A percentile compares a stretch with the other conserved stretches of the same genome.
These are phyloP conservation scores for Candolleomyces eurysporus DNA, from an alignment of 768 basidiomycete genomes.

Conservation along the genomic window DNA sequence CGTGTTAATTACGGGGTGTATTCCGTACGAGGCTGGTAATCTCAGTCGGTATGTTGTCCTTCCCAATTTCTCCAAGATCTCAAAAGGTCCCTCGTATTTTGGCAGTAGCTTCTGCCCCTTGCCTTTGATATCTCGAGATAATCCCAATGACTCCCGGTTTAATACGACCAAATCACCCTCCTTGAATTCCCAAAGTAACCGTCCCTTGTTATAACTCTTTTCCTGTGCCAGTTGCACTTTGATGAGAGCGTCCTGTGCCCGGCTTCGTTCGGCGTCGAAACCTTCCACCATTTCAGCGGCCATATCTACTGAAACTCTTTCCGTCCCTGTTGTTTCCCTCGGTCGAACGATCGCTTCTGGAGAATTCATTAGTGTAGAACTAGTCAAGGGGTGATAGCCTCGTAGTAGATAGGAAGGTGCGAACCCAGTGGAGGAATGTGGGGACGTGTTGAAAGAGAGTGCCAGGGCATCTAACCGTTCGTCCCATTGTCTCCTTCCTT, in stretches of 20 bases:
- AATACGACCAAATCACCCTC: too few relatives aligned
- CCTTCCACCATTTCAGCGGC: constrained; percentile 6
- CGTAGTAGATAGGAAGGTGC: constrained; percentile 25
- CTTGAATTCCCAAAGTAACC: too few relatives aligned
- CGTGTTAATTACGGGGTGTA: not conserved
- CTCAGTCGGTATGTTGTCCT: not conserved
- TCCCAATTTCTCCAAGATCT: not conserved
- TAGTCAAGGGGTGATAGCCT: constrained; percentile 23
- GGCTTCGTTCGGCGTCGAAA: constrained; percentile 9
- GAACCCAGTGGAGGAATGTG: constrained; percentile 24
- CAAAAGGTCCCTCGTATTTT: not conserved
- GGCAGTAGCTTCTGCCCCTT: too few relatives aligned
- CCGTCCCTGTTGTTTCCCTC: not conserved
- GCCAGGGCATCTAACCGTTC: constrained; percentile 17
- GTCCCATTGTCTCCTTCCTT: constrained; percentile 22
- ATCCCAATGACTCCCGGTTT: too few relatives aligned
- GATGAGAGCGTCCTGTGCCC: constrained; percentile 14
- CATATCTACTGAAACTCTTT: not conserved
- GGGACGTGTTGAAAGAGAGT: constrained; percentile 29
- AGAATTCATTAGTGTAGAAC: constrained; percentile 1
- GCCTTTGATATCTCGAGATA: too few relatives aligned
- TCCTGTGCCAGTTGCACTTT: constrained; percentile 14
- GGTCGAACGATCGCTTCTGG: not conserved
- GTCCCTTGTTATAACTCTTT: constrained; percentile 16
- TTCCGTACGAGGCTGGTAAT: not conserved